A percentile compares a stretch with the other conserved stretches of the same genome.
These are phyloP conservation scores for Picochlorum sp. DNA, from an alignment of 139 green algal genomes.

Conservation along the genomic window DNA sequence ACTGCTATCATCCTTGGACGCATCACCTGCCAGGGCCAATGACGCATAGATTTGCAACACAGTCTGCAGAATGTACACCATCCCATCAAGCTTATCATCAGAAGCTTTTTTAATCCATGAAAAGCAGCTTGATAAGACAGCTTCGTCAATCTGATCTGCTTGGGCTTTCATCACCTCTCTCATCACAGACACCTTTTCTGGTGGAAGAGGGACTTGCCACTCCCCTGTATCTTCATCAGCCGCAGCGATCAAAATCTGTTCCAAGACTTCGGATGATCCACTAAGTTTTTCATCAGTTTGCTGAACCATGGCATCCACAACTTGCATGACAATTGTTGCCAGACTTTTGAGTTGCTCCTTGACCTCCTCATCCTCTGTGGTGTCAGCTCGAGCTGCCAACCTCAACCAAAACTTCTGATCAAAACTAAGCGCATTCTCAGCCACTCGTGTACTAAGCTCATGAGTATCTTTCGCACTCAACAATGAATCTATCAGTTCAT, in stretches of 20 bases:
- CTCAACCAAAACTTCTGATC: slow-evolving; percentile 89
- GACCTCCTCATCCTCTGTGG: slow-evolving; percentile 34
- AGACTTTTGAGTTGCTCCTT: slow-evolving; percentile 38
- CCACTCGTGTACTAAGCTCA: slow-evolving; percentile 65
- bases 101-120: slow-evolving; percentile 83
- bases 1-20: background rate
- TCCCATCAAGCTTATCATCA: slow-evolving; percentile 65
- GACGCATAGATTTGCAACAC: slow-evolving; percentile 84
- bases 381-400: slow-evolving; percentile 72
- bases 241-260: slow-evolving; percentile 68
- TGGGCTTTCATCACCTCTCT: slow-evolving; percentile 13
- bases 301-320: slow-evolving; percentile 73
- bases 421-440: slow-evolving; percentile 78
- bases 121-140: slow-evolving; percentile 75
- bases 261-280: slow-evolving; percentile 49
- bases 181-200: slow-evolving; percentile 47
- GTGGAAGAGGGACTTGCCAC: slow-evolving; percentile 75
- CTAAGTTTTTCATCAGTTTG: slow-evolving; percentile 63
- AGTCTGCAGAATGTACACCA: slow-evolving; percentile 76
- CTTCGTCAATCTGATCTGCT: slow-evolving; percentile 42
- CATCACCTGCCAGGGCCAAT: slow-evolving; percentile 30
- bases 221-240: slow-evolving; percentile 67
- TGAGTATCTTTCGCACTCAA: slow-evolving; percentile 46
- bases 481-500: slow-evolving; percentile 73
- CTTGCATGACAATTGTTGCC: slow-evolving; percentile 57